Evolutionary conservation across 805 yeast species (phyloP), one percentile per base, ranked within the genome.

Genomic region (Ogataea ganodermae): DNA sequence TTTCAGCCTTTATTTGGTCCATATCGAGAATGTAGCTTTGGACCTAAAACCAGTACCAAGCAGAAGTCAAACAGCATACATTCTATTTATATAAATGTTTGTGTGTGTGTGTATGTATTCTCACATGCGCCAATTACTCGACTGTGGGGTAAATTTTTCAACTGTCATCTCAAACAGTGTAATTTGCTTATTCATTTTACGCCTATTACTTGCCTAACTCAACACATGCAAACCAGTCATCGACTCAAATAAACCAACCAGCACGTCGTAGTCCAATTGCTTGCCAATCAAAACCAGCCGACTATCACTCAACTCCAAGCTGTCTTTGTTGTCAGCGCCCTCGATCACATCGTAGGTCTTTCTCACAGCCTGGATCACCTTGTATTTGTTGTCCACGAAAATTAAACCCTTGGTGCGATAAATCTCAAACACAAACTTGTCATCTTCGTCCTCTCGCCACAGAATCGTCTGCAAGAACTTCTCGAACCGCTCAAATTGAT

Each of bases 341-440:
- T 78, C 81, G 3, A 84, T 74, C 2, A 89, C 72, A 52, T 94
- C 99, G 66, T 89, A 94, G 0, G 96, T 89, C 46, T 90, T 94
- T 50, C 98, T 74, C 0, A 94, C 99, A 10, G 96, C 98, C 64
- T 94, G 99, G 9, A 94, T 68, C 6, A 90, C 86, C 53, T 78
- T 75, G 18, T 76, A 81, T 0, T 26, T 35, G 6, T 63, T 66
- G 3, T 65, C 63, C 6, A 65, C 60, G 51, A 83, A 75, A 6
- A 90, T 53, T 8, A 88, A 65, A 1, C 97, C 98, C 62, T 94
- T 94, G 2, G 86, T 70, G 52, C 98, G 70, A 56, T 90, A 96
- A 2, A 94, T 74, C 51, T 89, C 97, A 3, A 80, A 74, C 1
- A 35, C 30, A 8, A 43, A 12, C 6, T 36, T 6, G 26, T 47